Conservation (phyloP, 164 flowering plant species). For the Magnolia officinalis region DNA sequence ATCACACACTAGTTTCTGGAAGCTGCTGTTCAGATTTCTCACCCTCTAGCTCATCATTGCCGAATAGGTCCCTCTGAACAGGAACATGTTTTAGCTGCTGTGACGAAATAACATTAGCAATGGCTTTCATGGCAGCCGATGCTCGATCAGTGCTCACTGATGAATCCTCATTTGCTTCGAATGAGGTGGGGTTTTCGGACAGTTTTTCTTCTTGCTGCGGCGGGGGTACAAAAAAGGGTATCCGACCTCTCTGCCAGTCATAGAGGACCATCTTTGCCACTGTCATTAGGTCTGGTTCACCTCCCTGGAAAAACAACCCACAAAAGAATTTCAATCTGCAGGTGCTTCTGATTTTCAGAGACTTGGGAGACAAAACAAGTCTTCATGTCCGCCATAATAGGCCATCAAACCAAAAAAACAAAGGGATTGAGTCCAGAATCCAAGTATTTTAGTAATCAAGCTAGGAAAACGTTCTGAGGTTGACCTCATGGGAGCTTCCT, state of each 20-base stretch:
- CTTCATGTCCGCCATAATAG: not conserved
- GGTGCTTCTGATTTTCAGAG: too few relatives aligned
- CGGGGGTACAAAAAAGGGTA: slow-evolving; percentile 94
- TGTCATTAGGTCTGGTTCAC: slow-evolving; percentile 88
- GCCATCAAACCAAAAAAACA: not conserved
- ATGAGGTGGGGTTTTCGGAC: slow-evolving; percentile 27
- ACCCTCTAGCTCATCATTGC: slow-evolving; percentile 40
- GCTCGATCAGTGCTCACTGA: slow-evolving; percentile 38
- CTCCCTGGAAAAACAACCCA: slow-evolving; percentile 50
- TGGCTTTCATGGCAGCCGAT: slow-evolving; percentile 68
- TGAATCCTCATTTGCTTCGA: slow-evolving; percentile 24
- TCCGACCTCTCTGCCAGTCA: slow-evolving; percentile 95
- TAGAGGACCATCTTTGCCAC: slow-evolving; percentile 95
- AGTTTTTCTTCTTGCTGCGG: slow-evolving; percentile 45
- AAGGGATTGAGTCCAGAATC: not conserved
- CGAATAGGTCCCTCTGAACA: slow-evolving; percentile 70
- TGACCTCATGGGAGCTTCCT: too few relatives aligned
- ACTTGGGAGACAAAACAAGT: not conserved
- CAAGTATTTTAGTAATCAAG: too few relatives aligned
- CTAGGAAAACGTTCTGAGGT: not conserved
- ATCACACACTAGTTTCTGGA: not conserved
- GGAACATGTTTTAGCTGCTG: slow-evolving; percentile 72
- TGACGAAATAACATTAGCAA: slow-evolving; percentile 64
- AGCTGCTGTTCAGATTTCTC: slow-evolving; percentile 18
- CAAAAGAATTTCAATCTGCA: not conserved